A percentile compares a stretch with the other conserved stretches of the same genome.
Evolutionary conservation across 345 rosid genomes (phyloP).

Genomic region (Citrus australasica): DNA sequence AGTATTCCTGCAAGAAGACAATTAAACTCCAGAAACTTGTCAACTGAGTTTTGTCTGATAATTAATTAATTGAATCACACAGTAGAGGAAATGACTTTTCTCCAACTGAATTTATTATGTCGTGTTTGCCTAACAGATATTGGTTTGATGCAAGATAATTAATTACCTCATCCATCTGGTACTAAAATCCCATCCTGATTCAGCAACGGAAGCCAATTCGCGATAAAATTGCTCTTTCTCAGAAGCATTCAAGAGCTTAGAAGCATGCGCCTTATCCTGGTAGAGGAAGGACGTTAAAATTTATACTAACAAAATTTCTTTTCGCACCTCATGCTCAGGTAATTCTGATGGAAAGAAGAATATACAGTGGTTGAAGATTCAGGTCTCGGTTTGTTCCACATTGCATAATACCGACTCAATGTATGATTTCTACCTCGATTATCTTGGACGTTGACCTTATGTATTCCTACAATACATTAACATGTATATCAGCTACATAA

Average conservation of each 20-base stretch:
- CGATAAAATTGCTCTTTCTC: constrained; percentile 66
- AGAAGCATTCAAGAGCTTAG: constrained; percentile 38
- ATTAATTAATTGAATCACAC: neutral
- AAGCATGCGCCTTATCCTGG: constrained; percentile 68
- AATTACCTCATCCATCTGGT: constrained; percentile 92
- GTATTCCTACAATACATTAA: constrained; percentile 45
- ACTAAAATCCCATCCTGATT: constrained; percentile 95
- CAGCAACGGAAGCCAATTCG: constrained; percentile 79
- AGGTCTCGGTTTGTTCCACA: constrained; percentile 92
- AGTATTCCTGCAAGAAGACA: constrained; percentile 46
- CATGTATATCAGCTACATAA: neutral
- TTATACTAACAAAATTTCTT: neutral
- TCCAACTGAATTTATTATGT: neutral
- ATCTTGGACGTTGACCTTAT: constrained; percentile 57
- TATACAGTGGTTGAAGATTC: constrained; percentile 63
- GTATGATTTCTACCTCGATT: constrained; percentile 38
- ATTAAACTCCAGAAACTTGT: neutral
- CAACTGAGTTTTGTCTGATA: neutral
- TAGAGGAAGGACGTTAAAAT: constrained; percentile 4
- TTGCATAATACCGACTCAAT: constrained; percentile 79
- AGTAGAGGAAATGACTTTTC: neutral
- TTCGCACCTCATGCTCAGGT: neutral
- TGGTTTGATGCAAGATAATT: neutral
- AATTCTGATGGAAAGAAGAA: constrained; percentile 21
- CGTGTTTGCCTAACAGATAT: neutral